Conservation (phyloP, 768 basidiomycete genomes). For the Coprinellus micaceus region DNA sequence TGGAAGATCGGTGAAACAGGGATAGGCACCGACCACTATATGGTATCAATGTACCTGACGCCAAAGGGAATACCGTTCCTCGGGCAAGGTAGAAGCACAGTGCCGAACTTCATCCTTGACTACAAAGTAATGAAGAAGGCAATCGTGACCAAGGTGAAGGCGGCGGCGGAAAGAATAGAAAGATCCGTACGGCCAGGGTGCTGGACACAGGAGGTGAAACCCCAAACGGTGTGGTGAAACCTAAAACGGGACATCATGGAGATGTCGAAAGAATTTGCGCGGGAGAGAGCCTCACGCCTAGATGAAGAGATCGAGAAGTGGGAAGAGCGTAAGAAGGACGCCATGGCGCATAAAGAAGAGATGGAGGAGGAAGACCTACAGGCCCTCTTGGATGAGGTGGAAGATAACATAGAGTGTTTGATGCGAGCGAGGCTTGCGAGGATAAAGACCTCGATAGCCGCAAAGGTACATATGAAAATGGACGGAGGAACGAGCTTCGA, state of each 20-base stretch:
- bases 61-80: constrained; percentile 19
- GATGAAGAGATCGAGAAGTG: not conserved
- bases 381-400: constrained; percentile 1
- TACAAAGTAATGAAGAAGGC: constrained; percentile 12
- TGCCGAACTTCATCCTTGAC: constrained; percentile 16
- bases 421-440: not conserved
- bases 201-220: constrained; percentile 4
- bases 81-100: constrained; percentile 27
- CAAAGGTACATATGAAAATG: constrained; percentile 7
- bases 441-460: constrained; percentile 1
- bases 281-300: not conserved
- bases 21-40: constrained; percentile 24
- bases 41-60: constrained; percentile 19
- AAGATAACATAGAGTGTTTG: not conserved
- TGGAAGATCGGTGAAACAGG: constrained; percentile 21
- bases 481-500: constrained; percentile 7
- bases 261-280: not conserved
- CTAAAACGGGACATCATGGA: not conserved
- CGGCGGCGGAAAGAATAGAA: not conserved
- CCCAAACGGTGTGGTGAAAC: constrained; percentile 4
- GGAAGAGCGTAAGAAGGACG: not conserved
- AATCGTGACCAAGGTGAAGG: not conserved
- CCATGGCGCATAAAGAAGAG: not conserved
- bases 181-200: not conserved
- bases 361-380: not conserved